Evolutionary conservation across 495 filamentous ascomycete species (phyloP).

Genomic region (Talaromyces borbonicus): DNA sequence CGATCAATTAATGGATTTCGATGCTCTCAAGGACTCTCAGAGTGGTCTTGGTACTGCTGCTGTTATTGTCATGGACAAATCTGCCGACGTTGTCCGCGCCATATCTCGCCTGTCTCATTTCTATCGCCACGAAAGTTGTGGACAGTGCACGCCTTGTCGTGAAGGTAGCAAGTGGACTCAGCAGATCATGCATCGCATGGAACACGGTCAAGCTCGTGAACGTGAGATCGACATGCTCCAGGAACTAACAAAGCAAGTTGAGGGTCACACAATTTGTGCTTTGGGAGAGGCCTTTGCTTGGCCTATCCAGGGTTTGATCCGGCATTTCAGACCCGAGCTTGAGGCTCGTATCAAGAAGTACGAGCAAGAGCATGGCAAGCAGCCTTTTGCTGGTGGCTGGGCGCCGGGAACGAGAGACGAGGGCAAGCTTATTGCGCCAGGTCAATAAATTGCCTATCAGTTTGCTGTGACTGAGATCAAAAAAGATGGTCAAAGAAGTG

Average conservation of each 20-base stretch:
- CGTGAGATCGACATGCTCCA: constrained; percentile 99
- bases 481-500: constrained; percentile 24
- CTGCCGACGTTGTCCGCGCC: constrained; percentile 84
- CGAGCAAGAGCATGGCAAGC: constrained; percentile 52
- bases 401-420: constrained; percentile 60
- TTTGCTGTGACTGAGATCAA: constrained; percentile 5
- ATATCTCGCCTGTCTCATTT: constrained; percentile 89
- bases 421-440: constrained; percentile 80
- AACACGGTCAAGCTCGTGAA: constrained; percentile 76
- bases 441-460: constrained; percentile 35
- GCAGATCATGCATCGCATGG: constrained; percentile 95
- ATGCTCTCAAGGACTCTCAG: constrained; percentile 94
- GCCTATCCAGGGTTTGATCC: constrained; percentile 95
- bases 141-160: constrained; percentile 96
- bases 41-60: constrained; percentile 96
- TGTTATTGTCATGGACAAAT: constrained; percentile 98
- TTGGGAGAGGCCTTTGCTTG: constrained; percentile 96
- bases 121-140: constrained; percentile 97
- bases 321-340: constrained; percentile 92
- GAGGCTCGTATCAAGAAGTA: constrained; percentile 78
- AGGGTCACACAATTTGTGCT: constrained; percentile 97
- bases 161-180: constrained; percentile 97
- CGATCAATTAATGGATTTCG: constrained; percentile 97
- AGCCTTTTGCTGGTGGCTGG: constrained; percentile 83
- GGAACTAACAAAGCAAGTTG: constrained; percentile 97